These are phyloP conservation scores for Plantago ovata DNA, from an alignment of 257 asterid species.

Conservation along the genomic window DNA sequence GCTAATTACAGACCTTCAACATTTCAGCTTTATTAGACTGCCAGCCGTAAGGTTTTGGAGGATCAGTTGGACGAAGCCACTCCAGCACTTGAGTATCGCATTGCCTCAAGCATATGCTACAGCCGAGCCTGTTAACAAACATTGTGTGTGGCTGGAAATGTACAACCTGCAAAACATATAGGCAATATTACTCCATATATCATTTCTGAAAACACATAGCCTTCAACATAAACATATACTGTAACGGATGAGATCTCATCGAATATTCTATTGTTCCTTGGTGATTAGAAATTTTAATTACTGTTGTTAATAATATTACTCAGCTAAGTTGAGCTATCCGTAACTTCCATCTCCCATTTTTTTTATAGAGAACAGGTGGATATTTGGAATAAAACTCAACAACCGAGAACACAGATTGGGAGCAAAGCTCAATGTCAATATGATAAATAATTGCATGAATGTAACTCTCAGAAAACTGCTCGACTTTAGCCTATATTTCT, in stretches of 20 bases:
- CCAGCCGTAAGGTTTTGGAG: slow-evolving; percentile 85
- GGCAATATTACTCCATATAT: slow-evolving; percentile 13
- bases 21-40: slow-evolving; percentile 67
- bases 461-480: no score
- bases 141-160: slow-evolving; percentile 93
- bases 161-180: slow-evolving; percentile 62
- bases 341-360: neutral
- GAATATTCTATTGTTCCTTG: slow-evolving; percentile 1
- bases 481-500: no score
- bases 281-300: neutral
- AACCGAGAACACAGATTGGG: no score
- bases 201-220: neutral
- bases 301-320: no score
- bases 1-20: slow-evolving; percentile 57
- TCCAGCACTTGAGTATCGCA: slow-evolving; percentile 62
- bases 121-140: slow-evolving; percentile 78
- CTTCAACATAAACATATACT: slow-evolving; percentile 4
- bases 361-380: no score
- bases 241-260: slow-evolving; percentile 4
- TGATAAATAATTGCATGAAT: no score
- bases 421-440: no score
- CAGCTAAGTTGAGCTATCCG: neutral
- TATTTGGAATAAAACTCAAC: no score
- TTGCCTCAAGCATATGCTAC: slow-evolving; percentile 69
- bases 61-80: slow-evolving; percentile 82